A percentile compares a stretch with the other conserved stretches of the same genome.
Conservation (phyloP, 2,329 filamentous ascomycete species). For the Colletotrichum chrysophilum region DNA sequence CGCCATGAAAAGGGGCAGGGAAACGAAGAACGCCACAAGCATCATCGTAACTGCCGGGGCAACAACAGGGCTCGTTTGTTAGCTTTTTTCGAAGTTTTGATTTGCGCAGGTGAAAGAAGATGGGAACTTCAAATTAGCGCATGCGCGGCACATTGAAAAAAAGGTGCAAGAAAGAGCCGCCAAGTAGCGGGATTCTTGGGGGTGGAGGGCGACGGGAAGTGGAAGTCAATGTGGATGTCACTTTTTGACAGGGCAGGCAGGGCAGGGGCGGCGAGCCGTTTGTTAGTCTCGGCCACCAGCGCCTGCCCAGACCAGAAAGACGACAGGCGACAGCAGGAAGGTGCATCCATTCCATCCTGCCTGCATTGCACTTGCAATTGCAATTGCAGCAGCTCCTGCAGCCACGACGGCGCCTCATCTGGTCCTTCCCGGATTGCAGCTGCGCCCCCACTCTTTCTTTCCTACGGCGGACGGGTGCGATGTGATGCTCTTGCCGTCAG, state of each 20-base stretch:
- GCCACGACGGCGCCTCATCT: background rate
- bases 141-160: background rate
- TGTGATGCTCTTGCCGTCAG: background rate
- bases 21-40: background rate
- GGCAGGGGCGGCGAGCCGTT: background rate
- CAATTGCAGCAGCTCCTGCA: background rate
- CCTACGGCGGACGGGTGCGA: background rate
- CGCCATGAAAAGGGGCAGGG: background rate
- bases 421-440: background rate
- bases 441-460: background rate
- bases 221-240: background rate
- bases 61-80: background rate
- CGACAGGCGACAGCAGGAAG: background rate
- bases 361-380: background rate
- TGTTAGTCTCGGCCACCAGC: background rate
- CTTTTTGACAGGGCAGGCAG: background rate
- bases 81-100: background rate
- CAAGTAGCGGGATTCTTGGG: background rate
- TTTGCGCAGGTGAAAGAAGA: background rate
- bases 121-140: background rate
- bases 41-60: background rate
- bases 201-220: background rate
- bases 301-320: background rate
- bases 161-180: conserved; percentile 2
- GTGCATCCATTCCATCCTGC: background rate